Percentiles rank a stretch among this genome's conserved stretches.
These are phyloP conservation scores for Raffaelea arxii DNA, from an alignment of 2,329 filamentous ascomycete species.

Conservation along the genomic window DNA sequence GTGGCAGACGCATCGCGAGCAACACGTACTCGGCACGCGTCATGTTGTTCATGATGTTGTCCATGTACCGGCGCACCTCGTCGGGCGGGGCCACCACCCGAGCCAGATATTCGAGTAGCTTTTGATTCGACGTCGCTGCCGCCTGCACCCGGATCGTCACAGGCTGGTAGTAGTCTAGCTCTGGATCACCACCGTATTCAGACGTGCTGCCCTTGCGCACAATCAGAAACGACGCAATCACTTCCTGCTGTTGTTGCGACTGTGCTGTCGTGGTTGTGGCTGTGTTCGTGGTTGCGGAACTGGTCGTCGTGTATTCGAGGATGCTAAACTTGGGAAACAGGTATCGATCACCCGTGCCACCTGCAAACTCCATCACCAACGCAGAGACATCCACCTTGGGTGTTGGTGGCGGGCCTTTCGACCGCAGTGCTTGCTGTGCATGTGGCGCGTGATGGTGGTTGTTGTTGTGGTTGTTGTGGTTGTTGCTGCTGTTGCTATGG, in stretches of 20 bases:
- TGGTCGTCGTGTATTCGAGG: constrained; percentile 51
- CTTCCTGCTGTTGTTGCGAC: constrained; percentile 23
- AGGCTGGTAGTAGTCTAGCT: constrained; percentile 66
- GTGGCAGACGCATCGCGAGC: constrained; percentile 56
- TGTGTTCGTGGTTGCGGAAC: too few relatives aligned
- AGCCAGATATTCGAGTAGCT: constrained; percentile 50
- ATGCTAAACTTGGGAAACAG: constrained; percentile 72
- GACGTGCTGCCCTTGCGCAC: constrained; percentile 62
- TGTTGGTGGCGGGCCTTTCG: constrained; percentile 46
- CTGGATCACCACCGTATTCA: constrained; percentile 53
- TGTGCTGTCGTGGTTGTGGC: too few relatives aligned
- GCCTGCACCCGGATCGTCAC: constrained; percentile 48
- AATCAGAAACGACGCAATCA: constrained; percentile 68
- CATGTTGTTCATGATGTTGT: constrained; percentile 60
- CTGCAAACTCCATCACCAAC: constrained; percentile 59
- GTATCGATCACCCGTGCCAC: constrained; percentile 63
- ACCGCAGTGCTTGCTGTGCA: constrained; percentile 45
- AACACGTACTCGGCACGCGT: constrained; percentile 58
- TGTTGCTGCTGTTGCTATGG: neutral
- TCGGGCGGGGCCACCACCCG: constrained; percentile 53
- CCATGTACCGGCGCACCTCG: constrained; percentile 58
- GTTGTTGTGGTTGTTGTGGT: neutral
- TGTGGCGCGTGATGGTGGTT: constrained; percentile 9
- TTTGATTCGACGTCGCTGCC: constrained; percentile 34
- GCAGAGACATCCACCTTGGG: constrained; percentile 52